Base-by-base conservation (phyloP, 2,329 filamentous ascomycete species). In the Clarireedia sp. region DNA sequence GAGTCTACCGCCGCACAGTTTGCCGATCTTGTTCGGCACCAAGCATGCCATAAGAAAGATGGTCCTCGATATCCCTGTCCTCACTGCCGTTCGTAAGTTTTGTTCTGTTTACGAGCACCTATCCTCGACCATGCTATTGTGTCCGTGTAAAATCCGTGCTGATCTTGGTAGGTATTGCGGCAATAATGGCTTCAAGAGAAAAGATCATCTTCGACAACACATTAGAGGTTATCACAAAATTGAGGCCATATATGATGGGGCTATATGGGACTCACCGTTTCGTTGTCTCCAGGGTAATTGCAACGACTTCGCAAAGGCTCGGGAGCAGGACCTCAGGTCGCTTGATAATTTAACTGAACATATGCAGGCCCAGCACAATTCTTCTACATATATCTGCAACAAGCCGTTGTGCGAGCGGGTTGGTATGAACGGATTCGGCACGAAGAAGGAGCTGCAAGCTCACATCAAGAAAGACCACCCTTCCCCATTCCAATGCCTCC, bases 381-480 rank as follows among this genome's bases (percentile, higher is more conserved):
- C 51, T 12, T 53, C 19, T 16, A n/a, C 23, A 29, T 53, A 47
- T 14, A 21, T 29, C n/a, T 53, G 51, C 12, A 2, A 21, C 2
- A 41, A 33, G 38, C 0, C 2, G 1, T 17, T 19, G 1, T 53
- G 51, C 29, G 51, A 53, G 26, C 23, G 51, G n/a, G 51, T 53
- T 6, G 51, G 43, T 26, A 14, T 14, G 4, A 47, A 53, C 7
- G 51, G 51, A 3, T 53, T 53, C 7, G 43, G 40, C 1, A 53
- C 43, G 3, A 41, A 62, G 1, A 48, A 59, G 21, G 44, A 57
- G 2, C 12, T 62, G 14, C 24, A 50, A 9, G n/a, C 21, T 33
- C 61, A 63, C 33, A 21, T 57, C 6, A 63, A 60, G 40, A 57
- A 58, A 5, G 56, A 61, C 1, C 61, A 63, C 29, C 41, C 45